These are phyloP conservation scores for Suillus discolor DNA, from an alignment of 768 basidiomycete species.

Conservation along the genomic window DNA sequence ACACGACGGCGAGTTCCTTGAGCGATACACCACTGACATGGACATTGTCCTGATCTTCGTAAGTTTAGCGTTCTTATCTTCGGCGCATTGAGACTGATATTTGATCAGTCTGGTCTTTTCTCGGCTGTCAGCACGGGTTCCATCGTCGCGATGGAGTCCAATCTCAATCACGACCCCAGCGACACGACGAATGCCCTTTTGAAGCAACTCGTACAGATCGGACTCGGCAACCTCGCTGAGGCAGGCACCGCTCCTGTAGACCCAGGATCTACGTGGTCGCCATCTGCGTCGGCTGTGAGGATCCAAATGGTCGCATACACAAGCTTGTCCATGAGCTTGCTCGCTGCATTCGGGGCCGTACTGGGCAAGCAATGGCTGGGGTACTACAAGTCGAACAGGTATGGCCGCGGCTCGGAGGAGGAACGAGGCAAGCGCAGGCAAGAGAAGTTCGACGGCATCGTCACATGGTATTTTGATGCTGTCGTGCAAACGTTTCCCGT, in stretches of 20 bases:
- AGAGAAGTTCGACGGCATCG: constrained; percentile 13
- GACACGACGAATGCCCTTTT: constrained; percentile 17
- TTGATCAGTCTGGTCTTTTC: constrained; percentile 16
- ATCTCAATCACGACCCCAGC: constrained; percentile 12
- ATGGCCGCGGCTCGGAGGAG: constrained; percentile 10
- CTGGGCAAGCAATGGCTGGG: constrained; percentile 21
- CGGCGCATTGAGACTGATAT: not conserved
- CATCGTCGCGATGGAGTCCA: constrained; percentile 12
- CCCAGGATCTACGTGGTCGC: not conserved
- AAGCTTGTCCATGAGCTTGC: constrained; percentile 16
- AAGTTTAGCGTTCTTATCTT: not conserved
- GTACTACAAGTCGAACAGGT: constrained; percentile 1
- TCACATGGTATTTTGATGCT: constrained; percentile 15
- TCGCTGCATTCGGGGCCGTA: constrained; percentile 18
- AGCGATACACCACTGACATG: constrained; percentile 18
- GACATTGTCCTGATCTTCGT: constrained; percentile 26
- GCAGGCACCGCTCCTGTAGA: not conserved
- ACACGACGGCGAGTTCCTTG: constrained; percentile 19
- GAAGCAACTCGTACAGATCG: constrained; percentile 10
- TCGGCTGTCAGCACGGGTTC: constrained; percentile 17
- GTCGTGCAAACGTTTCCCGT: constrained; percentile 16
- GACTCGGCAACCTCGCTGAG: constrained; percentile 5
- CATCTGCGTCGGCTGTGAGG: rapidly evolving
- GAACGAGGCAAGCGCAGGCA: constrained; percentile 14
- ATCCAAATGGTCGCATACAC: constrained; percentile 15